Percentiles rank a stretch among this genome's conserved stretches.
phyloP scores from a whole-genome alignment of 306 rosid genomes.

The Lithocarpus polystachyus region DNA sequence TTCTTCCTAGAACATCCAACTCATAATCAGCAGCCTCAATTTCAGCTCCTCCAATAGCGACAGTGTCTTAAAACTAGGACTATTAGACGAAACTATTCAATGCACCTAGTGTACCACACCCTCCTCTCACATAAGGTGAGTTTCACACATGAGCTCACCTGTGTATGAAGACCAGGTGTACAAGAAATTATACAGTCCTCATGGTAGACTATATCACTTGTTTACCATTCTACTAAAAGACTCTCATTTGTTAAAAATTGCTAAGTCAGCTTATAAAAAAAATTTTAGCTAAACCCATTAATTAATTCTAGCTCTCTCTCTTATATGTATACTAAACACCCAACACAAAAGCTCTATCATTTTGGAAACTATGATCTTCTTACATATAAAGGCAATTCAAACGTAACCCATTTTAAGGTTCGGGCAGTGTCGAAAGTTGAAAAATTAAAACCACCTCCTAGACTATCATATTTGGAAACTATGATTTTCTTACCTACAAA shows the following conservation, averaged over 20 bases:
- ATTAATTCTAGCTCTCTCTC: too few species aligned
- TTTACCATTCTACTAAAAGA: too few species aligned
- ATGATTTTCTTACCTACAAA: neutral
- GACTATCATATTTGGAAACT: neutral
- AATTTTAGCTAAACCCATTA: too few species aligned
- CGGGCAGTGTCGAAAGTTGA: neutral
- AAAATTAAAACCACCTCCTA: neutral
- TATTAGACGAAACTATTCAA: neutral
- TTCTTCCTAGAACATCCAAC: neutral
- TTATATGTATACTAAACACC: too few species aligned
- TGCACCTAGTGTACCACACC: too few species aligned
- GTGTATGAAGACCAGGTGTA: too few species aligned
- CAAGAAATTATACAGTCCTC: too few species aligned
- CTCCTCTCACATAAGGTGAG: too few species aligned
- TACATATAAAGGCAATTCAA: neutral
- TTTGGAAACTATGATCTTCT: neutral
- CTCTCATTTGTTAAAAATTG: too few species aligned
- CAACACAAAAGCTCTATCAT: neutral
- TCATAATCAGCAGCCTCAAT: neutral
- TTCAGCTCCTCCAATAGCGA: neutral
- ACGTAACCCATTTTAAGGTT: neutral
- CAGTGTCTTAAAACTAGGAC: neutral
- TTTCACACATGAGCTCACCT: too few species aligned
- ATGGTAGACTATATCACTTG: too few species aligned
- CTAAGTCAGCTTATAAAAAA: too few species aligned